phyloP scores from a whole-genome alignment of 202 grass and related monocot genomes.

The Saccharum hybrid region DNA sequence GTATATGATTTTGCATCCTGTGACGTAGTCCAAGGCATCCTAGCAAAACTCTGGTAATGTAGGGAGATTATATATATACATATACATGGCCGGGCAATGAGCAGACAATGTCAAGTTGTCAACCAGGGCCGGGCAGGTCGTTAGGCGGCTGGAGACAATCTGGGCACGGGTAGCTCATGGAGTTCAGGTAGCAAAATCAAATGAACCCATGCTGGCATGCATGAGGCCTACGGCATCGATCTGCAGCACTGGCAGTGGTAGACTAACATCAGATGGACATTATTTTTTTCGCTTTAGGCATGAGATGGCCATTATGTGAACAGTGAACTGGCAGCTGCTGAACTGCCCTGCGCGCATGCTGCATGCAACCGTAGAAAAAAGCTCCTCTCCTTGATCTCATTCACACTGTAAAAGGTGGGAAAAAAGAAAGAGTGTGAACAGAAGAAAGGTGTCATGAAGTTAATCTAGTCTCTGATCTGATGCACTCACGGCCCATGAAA shows the following conservation, averaged over 20 bases:
- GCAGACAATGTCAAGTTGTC: neutral
- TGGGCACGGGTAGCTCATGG: slow-evolving; percentile 52
- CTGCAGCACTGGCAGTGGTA: neutral
- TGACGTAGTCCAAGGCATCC: slow-evolving; percentile 11
- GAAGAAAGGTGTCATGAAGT: neutral
- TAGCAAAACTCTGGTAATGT: neutral
- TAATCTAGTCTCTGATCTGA: slow-evolving; percentile 33
- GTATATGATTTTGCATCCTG: neutral
- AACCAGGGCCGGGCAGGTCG: neutral
- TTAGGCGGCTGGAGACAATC: slow-evolving; percentile 19
- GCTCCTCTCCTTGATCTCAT: slow-evolving; percentile 30
- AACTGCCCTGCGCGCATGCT: slow-evolving; percentile 32
- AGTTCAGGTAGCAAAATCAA: neutral
- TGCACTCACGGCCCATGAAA: slow-evolving; percentile 34
- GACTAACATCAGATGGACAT: neutral
- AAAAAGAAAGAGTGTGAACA: neutral
- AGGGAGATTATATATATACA: neutral
- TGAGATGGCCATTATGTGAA: slow-evolving; percentile 49
- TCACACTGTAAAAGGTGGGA: neutral
- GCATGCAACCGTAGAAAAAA: slow-evolving; percentile 36
- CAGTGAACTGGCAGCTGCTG: slow-evolving; percentile 34
- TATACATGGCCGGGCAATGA: neutral
- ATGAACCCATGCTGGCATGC: slow-evolving; percentile 17
- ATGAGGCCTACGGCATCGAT: neutral
- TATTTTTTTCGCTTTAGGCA: slow-evolving; percentile 37